Evolutionary conservation across 1,139 yeast species (phyloP), one percentile per base, ranked within the genome.

Genomic region (Yamadazyma jaroonii): DNA sequence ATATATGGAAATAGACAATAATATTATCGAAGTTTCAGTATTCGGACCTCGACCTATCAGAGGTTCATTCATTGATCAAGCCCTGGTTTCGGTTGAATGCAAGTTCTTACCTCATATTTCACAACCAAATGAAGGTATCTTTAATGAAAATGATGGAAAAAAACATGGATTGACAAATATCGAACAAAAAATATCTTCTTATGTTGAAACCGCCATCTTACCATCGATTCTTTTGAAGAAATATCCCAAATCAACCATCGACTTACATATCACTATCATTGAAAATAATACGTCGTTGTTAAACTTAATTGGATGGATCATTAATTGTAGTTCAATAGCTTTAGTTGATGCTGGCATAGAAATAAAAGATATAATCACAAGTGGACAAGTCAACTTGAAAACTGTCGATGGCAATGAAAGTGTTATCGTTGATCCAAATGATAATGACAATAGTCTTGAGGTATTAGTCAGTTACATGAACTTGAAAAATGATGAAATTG

Each of bases 1-100:
- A 9, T 85, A 83, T 50, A 57, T 87, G 27, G 97, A 90, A 57
- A 70, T 75, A 9, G 84, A 77, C 11, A 74, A 73, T 36, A 76
- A 79, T 23, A 71, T 81, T 29, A 62, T 89, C 6, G 79, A 84
- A 43, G 82, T 83, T 1, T 74, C 89, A 2, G 83, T 90, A 0
- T 87, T 83, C 59, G 97, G 97, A 0, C 97, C 97, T 9, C 73
- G 92, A 47, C 96, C 97, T 6, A 81, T 85, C 34, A 70, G 87
- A 44, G 89, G 90, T 0, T 76, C 87, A 2, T 86, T 85, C 56
- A 71, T 79, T 25, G 81, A 83, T 30, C 69, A 79, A 40, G 94
- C 94, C 1, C 70, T 79, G 3, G 65, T 87, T 34, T 72, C 82
- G 15, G 89, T 86, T 2, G 85, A 81, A 42, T 72, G 84, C 42